phyloP scores from a whole-genome alignment of 2,329 filamentous ascomycete genomes.

The Scopulariopsis brevicaulis region DNA sequence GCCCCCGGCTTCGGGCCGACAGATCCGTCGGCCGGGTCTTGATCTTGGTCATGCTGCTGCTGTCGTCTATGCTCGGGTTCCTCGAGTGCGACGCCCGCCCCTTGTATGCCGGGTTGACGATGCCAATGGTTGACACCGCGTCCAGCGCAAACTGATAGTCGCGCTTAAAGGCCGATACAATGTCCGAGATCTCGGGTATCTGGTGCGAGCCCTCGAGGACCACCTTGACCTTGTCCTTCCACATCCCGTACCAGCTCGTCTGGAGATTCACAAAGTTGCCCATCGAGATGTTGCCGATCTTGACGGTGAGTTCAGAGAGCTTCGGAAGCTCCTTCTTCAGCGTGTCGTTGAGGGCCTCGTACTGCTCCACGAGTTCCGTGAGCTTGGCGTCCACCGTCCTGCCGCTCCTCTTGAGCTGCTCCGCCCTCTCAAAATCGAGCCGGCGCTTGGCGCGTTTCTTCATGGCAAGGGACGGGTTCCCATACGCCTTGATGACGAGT shows the following conservation, averaged over 20 bases:
- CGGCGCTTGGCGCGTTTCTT: slow-evolving; percentile 91
- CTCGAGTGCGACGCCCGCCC: slow-evolving; percentile 47
- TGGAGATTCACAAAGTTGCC: slow-evolving; percentile 79
- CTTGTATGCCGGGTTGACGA: slow-evolving; percentile 64
- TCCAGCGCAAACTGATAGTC: slow-evolving; percentile 72
- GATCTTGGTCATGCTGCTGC: slow-evolving; percentile 33
- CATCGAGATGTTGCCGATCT: slow-evolving; percentile 72
- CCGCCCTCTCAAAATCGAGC: slow-evolving; percentile 74
- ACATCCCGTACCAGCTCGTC: slow-evolving; percentile 68
- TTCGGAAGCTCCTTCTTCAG: slow-evolving; percentile 85
- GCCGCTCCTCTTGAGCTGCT: slow-evolving; percentile 64
- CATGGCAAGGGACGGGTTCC: slow-evolving; percentile 79
- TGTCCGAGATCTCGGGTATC: slow-evolving; percentile 57
- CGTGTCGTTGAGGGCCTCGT: slow-evolving; percentile 82
- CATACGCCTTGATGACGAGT: slow-evolving; percentile 66
- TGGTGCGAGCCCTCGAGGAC: slow-evolving; percentile 54
- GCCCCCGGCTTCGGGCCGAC: slow-evolving; percentile 41
- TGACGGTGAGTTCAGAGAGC: slow-evolving; percentile 70
- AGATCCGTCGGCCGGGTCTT: slow-evolving; percentile 35
- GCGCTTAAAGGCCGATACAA: slow-evolving; percentile 64
- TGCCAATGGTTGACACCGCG: slow-evolving; percentile 57
- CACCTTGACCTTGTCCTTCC: slow-evolving; percentile 70
- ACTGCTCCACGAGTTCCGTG: slow-evolving; percentile 74
- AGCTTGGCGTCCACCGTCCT: slow-evolving; percentile 84
- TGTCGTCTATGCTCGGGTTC: slow-evolving; percentile 42